Base-by-base conservation (phyloP, 192 early-diverging fungal species). In the Piromyces finnis region DNA sequence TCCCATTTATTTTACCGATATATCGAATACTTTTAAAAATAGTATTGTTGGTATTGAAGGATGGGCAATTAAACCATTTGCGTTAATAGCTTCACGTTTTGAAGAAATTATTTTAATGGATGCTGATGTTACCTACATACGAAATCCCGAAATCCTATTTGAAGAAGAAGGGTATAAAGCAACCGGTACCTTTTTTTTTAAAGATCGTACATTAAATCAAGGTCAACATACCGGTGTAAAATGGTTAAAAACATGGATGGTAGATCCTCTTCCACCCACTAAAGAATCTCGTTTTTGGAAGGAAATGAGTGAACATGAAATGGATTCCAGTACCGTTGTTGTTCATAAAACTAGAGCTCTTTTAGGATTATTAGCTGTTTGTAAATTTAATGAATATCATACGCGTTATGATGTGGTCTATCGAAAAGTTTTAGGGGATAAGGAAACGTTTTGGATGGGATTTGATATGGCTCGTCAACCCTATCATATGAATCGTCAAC, bases 391-490 rank as follows among this genome's bases (percentile, higher is more conserved):
- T 68, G 85, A 81, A 37, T 84, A 87, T 29, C 82, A 79, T 41
- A 87, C 86, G 37, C 84, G 89, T n/a, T 87, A 89, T 39, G 77
- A 84, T 28, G 80, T 89, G 29, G 83, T 82, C 14, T 90, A 90
- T 79, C 80, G 80, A 7, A 68, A 85, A 28, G 83, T 87, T 7
- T 85, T 88, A 78, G 90, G 91, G n/a, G 92, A 93, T 84, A 93
- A 93, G 81, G 92, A 93, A 81, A 88, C 90, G 0, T 93, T 90
- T 39, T 93, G 92, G 92, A 84, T 87, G 28, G 90, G 90, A 4
- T 87, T 84, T 37, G 92, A 92, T 82, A 87, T 90, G 86, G 79
- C 87, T 28, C 85, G 89, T 29, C 85, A 87, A 30, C 90, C 89
- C 1, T 89, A 89, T 17, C 11, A 68, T n/a, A 26, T 68, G 22